Base-by-base conservation (phyloP, 2,329 filamentous ascomycete genomes). In the Penicillium sp. region DNA sequence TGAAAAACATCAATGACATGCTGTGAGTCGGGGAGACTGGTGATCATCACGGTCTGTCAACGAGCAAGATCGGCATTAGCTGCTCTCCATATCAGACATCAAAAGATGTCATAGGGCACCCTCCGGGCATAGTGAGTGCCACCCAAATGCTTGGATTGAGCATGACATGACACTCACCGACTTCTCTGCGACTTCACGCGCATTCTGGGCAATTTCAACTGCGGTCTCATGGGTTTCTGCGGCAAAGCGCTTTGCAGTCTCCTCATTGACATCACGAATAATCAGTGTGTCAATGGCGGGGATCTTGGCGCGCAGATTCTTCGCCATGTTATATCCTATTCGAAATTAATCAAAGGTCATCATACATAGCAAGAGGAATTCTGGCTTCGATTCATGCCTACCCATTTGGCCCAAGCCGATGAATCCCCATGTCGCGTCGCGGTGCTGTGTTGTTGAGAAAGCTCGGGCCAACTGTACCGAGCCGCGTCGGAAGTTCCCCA, bases 1-100 rank as follows among this genome's bases (percentile, higher is more conserved):
- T 81, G 74, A 68, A 89, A 96, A 31, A 95, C 89, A 42, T 79
- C 79, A 63, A 86, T 85, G 47, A 97, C 91, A 64, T 97, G 91
- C 23, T 84, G 78, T 1, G 91, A 89, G 60, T 95, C 89, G 0
- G 93, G 93, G 1, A 98, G 80, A 49, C 89, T 89, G 10, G 90
- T 95, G 46, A 98, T 82, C 52, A 95, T 82, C 24, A 82, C 86
- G 71, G 90, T 85, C 91, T 96, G 57, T 26, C 18, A 11, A 39
- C n/a, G 14, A 10, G 9, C 9, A 34, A 22, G 4, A 38, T 14
- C 8, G 10, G 10, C 28, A 20, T 32, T 11, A 13, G n/a, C 8
- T 16, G 18, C 8, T 29, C 6, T 14, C 16, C 16, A 31, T 2
- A 5, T 29, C 2, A 3, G 8, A 26, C 23, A 10, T 23, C 6